Base-by-base conservation (phyloP, 2,329 filamentous ascomycete species). In the Akanthomyces dipterigenus region DNA sequence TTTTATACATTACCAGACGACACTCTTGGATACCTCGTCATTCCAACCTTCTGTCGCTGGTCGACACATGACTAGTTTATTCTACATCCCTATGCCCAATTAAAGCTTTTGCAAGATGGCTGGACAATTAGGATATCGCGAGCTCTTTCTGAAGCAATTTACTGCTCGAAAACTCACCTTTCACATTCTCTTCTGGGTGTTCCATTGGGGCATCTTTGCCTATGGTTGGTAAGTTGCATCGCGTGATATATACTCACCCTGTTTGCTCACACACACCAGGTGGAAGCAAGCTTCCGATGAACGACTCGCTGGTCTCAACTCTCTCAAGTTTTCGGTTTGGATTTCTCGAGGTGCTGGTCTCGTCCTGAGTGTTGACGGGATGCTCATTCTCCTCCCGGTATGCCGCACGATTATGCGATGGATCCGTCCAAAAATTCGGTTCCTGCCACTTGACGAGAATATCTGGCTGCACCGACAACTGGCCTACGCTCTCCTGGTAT, bases 381-480 rank as follows among this genome's bases (percentile, higher is more conserved):
- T 91, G 70, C 80, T 98, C 66, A 96, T 99, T 69, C 77, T 99
- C 31, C 81, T 99, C 63, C 95, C 95, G 7, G 96, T 99, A 80
- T 99, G 93, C 80, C 84, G 95, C 67, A 98, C 93, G 63, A 78
- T 98, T 36, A 83, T 99, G 71, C 86, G 91, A 72, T 89, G 86
- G 71, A 75, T 98, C 61, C 85, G 95, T 65, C 95, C 95, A 28
- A 96, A 96, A 79, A 77, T 96, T 65, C 85, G 86, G 74, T 96
- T 89, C 79, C 73, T 98, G 14, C 95, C 95, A 5, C 82, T 99
- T n/a, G 95, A 99, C 70, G 95, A 99, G 77, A 96, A 92, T 63
- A 83, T 93, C 66, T 99, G 92, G 92, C 96, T 99, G 75, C 95
- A 99, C 78, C 84, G 93, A 65, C 95, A 99, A 75, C 84, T 96